Conservation (phyloP, 345 rosid genomes). For the Moringa oleifera region DNA sequence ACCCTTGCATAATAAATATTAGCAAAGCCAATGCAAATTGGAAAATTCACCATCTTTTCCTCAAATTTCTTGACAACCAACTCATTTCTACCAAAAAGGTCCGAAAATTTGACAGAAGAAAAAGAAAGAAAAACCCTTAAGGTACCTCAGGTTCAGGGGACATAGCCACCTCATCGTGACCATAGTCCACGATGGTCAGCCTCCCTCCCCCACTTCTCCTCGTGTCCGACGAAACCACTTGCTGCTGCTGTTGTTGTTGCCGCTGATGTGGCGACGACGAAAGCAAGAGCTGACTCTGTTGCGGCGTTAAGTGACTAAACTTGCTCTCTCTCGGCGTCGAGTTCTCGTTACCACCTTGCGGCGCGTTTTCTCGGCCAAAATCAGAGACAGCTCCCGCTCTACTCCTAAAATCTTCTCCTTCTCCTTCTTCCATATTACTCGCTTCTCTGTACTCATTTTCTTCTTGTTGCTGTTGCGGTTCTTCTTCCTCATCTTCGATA, state of each 20-base stretch:
- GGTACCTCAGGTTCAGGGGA: slow-evolving; percentile 66
- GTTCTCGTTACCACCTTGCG: not conserved
- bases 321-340: slow-evolving; percentile 7
- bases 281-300: slow-evolving; percentile 14
- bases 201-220: slow-evolving; percentile 33
- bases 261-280: slow-evolving; percentile 14
- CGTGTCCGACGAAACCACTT: slow-evolving; percentile 10
- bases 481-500: slow-evolving; percentile 29
- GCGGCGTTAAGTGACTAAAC: slow-evolving; percentile 19
- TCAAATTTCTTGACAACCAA: no score
- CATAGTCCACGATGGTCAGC: slow-evolving; percentile 60
- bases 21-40: not conserved
- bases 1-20: no score
- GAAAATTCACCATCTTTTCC: no score
- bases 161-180: slow-evolving; percentile 60
- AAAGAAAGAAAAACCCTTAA: not conserved
- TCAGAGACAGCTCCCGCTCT: not conserved
- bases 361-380: not conserved
- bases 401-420: slow-evolving; percentile 28
- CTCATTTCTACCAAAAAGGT: no score
- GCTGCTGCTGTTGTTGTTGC: slow-evolving; percentile 13
- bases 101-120: not conserved
- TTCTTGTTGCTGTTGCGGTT: slow-evolving; percentile 23
- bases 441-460: slow-evolving; percentile 29
- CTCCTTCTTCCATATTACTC: slow-evolving; percentile 28